A percentile compares a stretch with the other conserved stretches of the same genome.
phyloP scores from a whole-genome alignment of 1,284 basidiomycete genomes.

The Tylopilus orsonianus region DNA sequence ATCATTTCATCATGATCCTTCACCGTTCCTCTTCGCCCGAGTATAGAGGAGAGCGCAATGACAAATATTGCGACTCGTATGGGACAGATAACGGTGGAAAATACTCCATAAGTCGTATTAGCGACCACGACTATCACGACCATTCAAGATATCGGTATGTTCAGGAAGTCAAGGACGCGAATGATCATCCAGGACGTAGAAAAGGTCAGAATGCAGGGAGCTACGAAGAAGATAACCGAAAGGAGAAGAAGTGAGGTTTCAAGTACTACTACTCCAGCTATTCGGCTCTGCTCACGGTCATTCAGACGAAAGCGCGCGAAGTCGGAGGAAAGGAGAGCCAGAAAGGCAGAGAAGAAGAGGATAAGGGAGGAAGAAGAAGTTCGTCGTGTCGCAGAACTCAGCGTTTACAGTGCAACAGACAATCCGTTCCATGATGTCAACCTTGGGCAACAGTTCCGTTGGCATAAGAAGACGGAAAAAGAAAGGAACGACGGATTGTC shows the following conservation, averaged over 20 bases:
- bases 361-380: conserved; percentile 84
- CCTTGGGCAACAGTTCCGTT: conserved; percentile 91
- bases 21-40: conserved; percentile 47
- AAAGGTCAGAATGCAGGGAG: conserved; percentile 46
- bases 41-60: conserved; percentile 37
- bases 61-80: conserved; percentile 29
- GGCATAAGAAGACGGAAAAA: conserved; percentile 98
- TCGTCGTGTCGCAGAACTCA: conserved; percentile 83
- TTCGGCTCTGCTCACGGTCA: conserved; percentile 13
- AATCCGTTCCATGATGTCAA: conserved; percentile 99
- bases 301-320: conserved; percentile 76
- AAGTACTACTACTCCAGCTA: neutral
- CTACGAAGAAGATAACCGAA: conserved; percentile 41
- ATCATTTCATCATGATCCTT: conserved; percentile 34
- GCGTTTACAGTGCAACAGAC: conserved; percentile 90
- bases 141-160: conserved; percentile 41
- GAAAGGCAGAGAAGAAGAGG: conserved; percentile 81
- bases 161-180: conserved; percentile 37
- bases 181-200: conserved; percentile 40
- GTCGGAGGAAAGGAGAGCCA: conserved; percentile 72
- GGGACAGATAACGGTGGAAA: conserved; percentile 33
- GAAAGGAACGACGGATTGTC: conserved; percentile 88
- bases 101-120: conserved; percentile 43
- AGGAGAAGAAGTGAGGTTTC: conserved; percentile 61
- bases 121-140: conserved; percentile 39